These are phyloP conservation scores for Poteriospumella lacustris DNA, from an alignment of 108 stramenopile species.

Conservation along the genomic window DNA sequence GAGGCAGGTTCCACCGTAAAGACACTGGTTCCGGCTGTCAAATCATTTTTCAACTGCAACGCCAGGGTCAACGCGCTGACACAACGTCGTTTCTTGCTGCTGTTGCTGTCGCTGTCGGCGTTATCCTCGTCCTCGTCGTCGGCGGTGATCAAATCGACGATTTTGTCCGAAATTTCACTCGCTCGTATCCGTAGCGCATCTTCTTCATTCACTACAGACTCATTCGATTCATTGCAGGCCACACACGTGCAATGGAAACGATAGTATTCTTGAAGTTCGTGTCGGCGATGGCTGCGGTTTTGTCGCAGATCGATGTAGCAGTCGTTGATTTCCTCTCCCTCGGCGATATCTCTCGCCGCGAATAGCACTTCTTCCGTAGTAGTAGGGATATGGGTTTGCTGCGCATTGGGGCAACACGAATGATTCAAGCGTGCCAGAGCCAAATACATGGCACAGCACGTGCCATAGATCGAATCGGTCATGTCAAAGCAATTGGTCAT, in stretches of 20 bases:
- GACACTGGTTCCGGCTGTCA: background rate
- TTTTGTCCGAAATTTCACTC: background rate
- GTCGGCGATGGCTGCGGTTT: background rate
- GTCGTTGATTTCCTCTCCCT: conserved; percentile 25
- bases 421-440: conserved; percentile 27
- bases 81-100: no score
- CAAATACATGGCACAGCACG: conserved; percentile 10
- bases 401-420: conserved; percentile 14
- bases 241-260: conserved; percentile 18
- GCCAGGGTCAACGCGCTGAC: no score
- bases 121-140: background rate
- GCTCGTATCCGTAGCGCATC: background rate
- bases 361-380: conserved; percentile 24
- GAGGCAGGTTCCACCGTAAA: background rate
- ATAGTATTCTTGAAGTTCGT: conserved; percentile 14
- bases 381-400: conserved; percentile 25
- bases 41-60: no score
- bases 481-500: conserved; percentile 33
- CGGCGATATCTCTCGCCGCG: conserved; percentile 10
- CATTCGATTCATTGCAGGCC: background rate
- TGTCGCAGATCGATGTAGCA: conserved; percentile 26
- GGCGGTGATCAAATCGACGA: background rate
- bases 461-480: conserved; percentile 20
- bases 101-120: no score
- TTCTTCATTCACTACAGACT: conserved; percentile 11